Evolutionary conservation across 805 yeast genomes (phyloP).

Genomic region (Candida berthetii): DNA sequence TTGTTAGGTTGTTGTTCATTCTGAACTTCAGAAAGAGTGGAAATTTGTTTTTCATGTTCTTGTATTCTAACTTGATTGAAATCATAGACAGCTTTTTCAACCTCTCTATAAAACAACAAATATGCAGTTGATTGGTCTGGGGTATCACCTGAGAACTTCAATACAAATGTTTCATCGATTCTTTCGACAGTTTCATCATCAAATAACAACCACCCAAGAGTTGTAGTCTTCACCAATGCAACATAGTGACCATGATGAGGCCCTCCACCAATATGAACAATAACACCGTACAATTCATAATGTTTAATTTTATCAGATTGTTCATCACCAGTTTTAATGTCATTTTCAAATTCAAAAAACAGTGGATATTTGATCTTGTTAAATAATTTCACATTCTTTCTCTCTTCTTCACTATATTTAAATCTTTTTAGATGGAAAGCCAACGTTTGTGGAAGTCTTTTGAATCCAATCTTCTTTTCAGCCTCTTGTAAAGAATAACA

Average conservation of each 20-base stretch:
- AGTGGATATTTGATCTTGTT: constrained; percentile 80
- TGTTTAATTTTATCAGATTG: constrained; percentile 38
- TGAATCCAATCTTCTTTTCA: constrained; percentile 78
- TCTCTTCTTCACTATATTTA: constrained; percentile 80
- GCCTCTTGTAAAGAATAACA: constrained; percentile 94
- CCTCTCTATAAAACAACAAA: constrained; percentile 72
- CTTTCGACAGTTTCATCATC: constrained; percentile 95
- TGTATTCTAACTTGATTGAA: background rate
- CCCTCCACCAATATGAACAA: constrained; percentile 95
- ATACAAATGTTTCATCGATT: constrained; percentile 77
- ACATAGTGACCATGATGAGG: constrained; percentile 98
- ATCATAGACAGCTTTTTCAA: constrained; percentile 32
- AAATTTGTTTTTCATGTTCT: background rate
- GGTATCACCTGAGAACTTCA: constrained; percentile 82
- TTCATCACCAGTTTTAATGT: constrained; percentile 52
- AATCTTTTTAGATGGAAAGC: constrained; percentile 87
- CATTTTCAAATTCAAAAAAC: constrained; percentile 41
- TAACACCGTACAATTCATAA: constrained; percentile 80
- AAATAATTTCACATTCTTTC: constrained; percentile 78
- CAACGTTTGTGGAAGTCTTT: constrained; percentile 68
- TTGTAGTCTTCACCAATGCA: constrained; percentile 70
- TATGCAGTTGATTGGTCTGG: constrained; percentile 90
- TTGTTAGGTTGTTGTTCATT: too few relatives aligned
- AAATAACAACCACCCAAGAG: constrained; percentile 83
- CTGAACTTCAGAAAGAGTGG: too few relatives aligned